Evolutionary conservation across 371 early-diverging fungal genomes (phyloP), one percentile per base, ranked within the genome.

Genomic region (Lichtheimia corymbifera): DNA sequence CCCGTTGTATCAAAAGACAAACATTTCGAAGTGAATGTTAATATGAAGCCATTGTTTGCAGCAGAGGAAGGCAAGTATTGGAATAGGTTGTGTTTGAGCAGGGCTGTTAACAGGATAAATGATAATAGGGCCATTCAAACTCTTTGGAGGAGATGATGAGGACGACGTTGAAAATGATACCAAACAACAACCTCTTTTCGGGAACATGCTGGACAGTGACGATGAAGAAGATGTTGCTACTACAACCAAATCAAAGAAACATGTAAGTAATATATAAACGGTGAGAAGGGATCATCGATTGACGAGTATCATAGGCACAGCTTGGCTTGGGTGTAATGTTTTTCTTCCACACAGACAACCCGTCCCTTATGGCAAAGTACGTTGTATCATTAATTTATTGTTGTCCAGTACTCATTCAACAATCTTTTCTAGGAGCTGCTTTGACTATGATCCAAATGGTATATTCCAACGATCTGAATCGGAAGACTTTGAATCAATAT

Each of bases 21-120:
- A 47, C 82, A 78, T 68, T 81, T 70, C 47, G 69, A 71, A 58
- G 77, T 82, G 4, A 82, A 79, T 54, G 68, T 77, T n/a, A 79
- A 86, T 51, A 63, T 86, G 50, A 86, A 84, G 60, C 84, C 86
- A 14, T 70, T 86, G 25, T 86, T 86, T 65, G 80, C 82, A 4
- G 79, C 70, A 18, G 54, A 74, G 13, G 71, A 70, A 28, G 76
- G 64, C 64, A 64, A 28, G 30, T 35, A 35, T 35, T 35, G 35
- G 28, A 35, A 35, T 6, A 35, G 35, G 11, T 9, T 24, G 14
- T 35, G 35, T 9, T 35, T 11, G 35, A 35, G 11, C 9, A 2
- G 7, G 35, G 9, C 24, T 53, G 28, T 7, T 47, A 20, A 13
- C 57, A 14, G n/a, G 17, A 22, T 22, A 2, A 17, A 9, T 35